Evolutionary conservation across 495 filamentous ascomycete species (phyloP), one percentile per base, ranked within the genome.

Genomic region (Aspergillus steynii): DNA sequence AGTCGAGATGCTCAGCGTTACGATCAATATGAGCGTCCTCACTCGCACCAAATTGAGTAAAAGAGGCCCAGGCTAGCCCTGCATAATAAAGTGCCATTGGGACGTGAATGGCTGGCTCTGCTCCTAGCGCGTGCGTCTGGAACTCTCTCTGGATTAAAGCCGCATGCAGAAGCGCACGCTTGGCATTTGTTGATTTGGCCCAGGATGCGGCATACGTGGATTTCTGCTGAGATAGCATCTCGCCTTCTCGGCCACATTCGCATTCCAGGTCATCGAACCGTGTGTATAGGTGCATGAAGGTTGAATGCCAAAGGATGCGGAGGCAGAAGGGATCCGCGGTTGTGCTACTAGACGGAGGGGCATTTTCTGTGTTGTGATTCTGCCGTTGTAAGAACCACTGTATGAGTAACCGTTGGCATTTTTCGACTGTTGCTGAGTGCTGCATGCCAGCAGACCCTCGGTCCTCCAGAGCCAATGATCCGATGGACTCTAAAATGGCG

Each of bases 271-370:
- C 56, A 53, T 74, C 66, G 12, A 71, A 65, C 51, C 72, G 58
- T 9, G 62, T 54, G 62, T 71, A 65, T 0, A 74, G 58, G 34
- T 53, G 59, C 49, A 77, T 74, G 64, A 74, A 74, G 14, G 63
- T 63, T 5, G 62, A 60, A 55, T 77, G 73, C 74, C 74, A 77
- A 28, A 75, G 70, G n/a, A 73, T 67, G 52, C 68, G 64, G 7
- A 71, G 68, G 56, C 60, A 64, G 37, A 57, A 55, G 6, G 37
- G 45, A 29, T 58, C 54, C 15, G 29, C 32, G 20, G 10, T 56
- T 25, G 20, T 56, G 29, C 6, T 5, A 20, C 4, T 45, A 34
- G 54, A 34, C 46, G 54, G 29, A 7, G 34, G 29, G 20, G 7
- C 8, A 31, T 61, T 60, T 53, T 55, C 61, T 62, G 46, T 42